phyloP scores from a whole-genome alignment of 805 yeast genomes.

The Ogataea nakhonphanomensis region DNA sequence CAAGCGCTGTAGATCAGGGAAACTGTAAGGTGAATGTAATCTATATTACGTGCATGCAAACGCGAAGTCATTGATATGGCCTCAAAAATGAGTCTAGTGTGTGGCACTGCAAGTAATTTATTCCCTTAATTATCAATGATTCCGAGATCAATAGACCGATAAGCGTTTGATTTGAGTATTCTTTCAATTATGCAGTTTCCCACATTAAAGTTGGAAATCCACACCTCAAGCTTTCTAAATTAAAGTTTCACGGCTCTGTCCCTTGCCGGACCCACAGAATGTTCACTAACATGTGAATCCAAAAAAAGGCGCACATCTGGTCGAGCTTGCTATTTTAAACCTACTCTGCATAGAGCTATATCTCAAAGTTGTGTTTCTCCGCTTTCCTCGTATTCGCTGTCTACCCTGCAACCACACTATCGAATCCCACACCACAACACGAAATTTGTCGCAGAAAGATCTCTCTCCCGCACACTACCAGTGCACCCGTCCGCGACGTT shows the following conservation, averaged over 20 bases:
- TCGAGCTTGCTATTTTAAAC: not conserved
- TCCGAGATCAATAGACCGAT: constrained; percentile 3
- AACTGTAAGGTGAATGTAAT: not conserved
- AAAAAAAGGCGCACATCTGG: not conserved
- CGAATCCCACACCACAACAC: not conserved
- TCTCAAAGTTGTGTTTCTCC: not conserved
- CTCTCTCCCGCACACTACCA: not conserved
- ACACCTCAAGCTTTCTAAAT: not conserved
- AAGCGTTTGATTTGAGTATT: not conserved
- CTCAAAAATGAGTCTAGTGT: not conserved
- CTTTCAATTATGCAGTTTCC: not conserved
- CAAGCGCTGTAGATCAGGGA: no score
- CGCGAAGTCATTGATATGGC: not conserved
- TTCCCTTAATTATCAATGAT: constrained; percentile 2
- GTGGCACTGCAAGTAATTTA: constrained; percentile 7
- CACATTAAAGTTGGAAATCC: not conserved
- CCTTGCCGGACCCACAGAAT: not conserved
- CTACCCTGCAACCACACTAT: no score
- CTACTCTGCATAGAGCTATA: not conserved
- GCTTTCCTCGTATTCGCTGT: no score
- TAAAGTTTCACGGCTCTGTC: not conserved
- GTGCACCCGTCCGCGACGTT: constrained; percentile 3
- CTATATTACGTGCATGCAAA: not conserved
- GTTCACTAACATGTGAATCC: not conserved
- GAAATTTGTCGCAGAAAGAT: not conserved